Base-by-base conservation (phyloP, 148 eudicot genomes). In the Fagopyrum esculentum region DNA sequence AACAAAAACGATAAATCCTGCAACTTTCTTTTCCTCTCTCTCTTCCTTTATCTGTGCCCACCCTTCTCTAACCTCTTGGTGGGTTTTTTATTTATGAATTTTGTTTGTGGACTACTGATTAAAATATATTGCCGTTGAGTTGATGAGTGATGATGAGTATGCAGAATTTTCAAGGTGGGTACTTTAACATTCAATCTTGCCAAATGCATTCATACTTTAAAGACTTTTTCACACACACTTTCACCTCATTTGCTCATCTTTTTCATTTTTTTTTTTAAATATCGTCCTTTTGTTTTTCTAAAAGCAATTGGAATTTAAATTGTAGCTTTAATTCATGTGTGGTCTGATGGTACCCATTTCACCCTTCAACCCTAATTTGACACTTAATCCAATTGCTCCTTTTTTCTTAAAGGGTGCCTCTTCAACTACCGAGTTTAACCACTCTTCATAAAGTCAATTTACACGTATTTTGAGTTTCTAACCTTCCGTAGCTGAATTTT, bases 181-280 rank as follows among this genome's bases (percentile, higher is more conserved):
- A 82, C 79, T 83, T 76, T 79, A 61, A 79, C 87, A 90, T 90
- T 87, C 93, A 86, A 84, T 72, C 79, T 71, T 52, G 71, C 71
- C 81, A 87, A 82, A 78, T 81, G 81, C 84, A 89, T 85, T 83
- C 92, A 45, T 85, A 85, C 96, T 83, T 89, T 84, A 78, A 93
- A 93, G 93, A 85, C 85, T 86, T 82, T 80, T 77, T 52, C 74
- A 73, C 78, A 69, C 77, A 52, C 44, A 45, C 19, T 45, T 71
- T 46, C 45, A 63, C 69, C 71, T 22, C 2, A 72, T 72, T 72
- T 56, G 54, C 59, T 5, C 13, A 9, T 72, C 49, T 69, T 45
- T 45, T 49, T 49, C 8, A 48, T 8, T 19, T 29, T 11, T 9
- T 72, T 4, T 2, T 11, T 2, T 72, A 9, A 9, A 12, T 54